Percentiles rank a stretch among this genome's conserved stretches.
Conservation (phyloP, 2,329 filamentous ascomycete genomes). For the Trichocomaceae sp. region DNA sequence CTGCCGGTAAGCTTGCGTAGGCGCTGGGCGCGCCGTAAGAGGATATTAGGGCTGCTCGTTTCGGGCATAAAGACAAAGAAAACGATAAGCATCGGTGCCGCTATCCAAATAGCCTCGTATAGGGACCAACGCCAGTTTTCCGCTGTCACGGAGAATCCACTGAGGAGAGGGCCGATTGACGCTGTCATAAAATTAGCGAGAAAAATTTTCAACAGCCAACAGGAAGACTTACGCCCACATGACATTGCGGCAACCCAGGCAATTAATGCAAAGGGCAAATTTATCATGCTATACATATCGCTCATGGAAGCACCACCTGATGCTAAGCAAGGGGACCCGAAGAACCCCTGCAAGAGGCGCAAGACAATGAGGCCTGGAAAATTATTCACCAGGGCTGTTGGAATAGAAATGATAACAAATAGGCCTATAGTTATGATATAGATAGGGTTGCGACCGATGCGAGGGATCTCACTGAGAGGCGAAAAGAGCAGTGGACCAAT, state of each 20-base stretch:
- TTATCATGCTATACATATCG: slow-evolving; percentile 47
- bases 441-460: slow-evolving; percentile 59
- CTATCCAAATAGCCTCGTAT: slow-evolving; percentile 57
- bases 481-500: slow-evolving; percentile 60
- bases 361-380: slow-evolving; percentile 59
- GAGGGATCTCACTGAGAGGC: slow-evolving; percentile 59
- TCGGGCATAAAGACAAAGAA: slow-evolving; percentile 55
- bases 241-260: slow-evolving; percentile 47
- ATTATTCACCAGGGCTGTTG: slow-evolving; percentile 56
- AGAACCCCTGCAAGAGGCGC: slow-evolving; percentile 59
- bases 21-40: slow-evolving; percentile 55
- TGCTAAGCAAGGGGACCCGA: slow-evolving; percentile 58
- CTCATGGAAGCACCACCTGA: slow-evolving; percentile 45
- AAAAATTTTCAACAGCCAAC: neutral
- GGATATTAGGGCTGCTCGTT: slow-evolving; percentile 55
- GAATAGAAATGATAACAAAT: slow-evolving; percentile 61
- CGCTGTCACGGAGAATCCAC: slow-evolving; percentile 51
- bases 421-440: slow-evolving; percentile 61
- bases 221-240: slow-evolving; percentile 30
- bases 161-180: slow-evolving; percentile 56
- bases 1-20: slow-evolving; percentile 57
- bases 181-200: slow-evolving; percentile 16
- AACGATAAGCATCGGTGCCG: slow-evolving; percentile 48
- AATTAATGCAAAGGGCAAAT: slow-evolving; percentile 53
- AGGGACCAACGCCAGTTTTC: slow-evolving; percentile 52